phyloP scores from a whole-genome alignment of 768 basidiomycete species.

The Strobilomyces confusus region DNA sequence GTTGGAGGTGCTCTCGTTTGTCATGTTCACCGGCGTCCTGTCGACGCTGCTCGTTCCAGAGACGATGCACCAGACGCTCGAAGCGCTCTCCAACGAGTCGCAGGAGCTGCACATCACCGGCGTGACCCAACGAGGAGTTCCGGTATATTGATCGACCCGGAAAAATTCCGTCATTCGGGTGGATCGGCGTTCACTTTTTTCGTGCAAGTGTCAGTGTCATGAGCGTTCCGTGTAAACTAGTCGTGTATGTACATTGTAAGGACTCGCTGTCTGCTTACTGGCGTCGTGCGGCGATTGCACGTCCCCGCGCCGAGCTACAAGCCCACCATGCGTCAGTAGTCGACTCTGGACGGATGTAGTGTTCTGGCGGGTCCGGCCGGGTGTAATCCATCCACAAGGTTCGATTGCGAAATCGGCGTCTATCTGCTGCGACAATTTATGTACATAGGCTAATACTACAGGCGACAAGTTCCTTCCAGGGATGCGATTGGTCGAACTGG shows the following conservation, averaged over 20 bases:
- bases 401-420: not conserved
- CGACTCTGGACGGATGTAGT: too few relatives aligned
- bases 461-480: not conserved
- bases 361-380: not conserved
- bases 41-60: conserved; percentile 83
- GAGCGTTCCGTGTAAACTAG: not conserved
- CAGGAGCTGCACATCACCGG: conserved; percentile 55
- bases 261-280: too few relatives aligned
- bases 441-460: conserved; percentile 17
- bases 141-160: conserved; percentile 2
- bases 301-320: too few relatives aligned
- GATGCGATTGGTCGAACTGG: not conserved
- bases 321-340: too few relatives aligned
- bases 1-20: conserved; percentile 72
- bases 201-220: not conserved
- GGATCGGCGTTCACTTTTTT: not conserved
- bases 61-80: conserved; percentile 61
- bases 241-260: too few relatives aligned
- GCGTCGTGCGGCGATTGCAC: too few relatives aligned
- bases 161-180: not conserved
- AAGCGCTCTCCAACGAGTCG: conserved; percentile 68
- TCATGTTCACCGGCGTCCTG: conserved; percentile 82
- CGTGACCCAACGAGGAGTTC: conserved; percentile 13
- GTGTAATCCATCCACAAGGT: not conserved
- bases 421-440: not conserved